These are phyloP conservation scores for Coemansia sp. DNA, from an alignment of 192 early-diverging fungal species.

Conservation along the genomic window DNA sequence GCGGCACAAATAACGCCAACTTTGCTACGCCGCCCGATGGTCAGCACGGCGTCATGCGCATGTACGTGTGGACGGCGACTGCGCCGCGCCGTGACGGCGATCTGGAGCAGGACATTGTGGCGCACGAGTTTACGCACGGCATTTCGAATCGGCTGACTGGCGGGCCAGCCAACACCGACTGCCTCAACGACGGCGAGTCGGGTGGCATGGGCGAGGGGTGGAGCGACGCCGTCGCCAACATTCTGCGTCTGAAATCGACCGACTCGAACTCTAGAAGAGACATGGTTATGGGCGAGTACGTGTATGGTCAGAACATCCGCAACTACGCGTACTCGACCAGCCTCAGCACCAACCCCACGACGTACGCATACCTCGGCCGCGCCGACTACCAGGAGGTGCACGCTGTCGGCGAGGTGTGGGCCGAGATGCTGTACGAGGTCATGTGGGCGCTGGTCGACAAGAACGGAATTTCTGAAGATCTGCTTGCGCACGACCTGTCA, in stretches of 20 bases:
- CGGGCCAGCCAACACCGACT: constrained; percentile 88
- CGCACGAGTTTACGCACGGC: constrained; percentile 95
- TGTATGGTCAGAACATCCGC: constrained; percentile 48
- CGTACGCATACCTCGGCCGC: constrained; percentile 40
- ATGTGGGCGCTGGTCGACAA: constrained; percentile 62
- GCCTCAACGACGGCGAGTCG: constrained; percentile 85
- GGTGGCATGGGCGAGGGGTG: constrained; percentile 98
- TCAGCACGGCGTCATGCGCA: constrained; percentile 82
- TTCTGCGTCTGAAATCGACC: constrained; percentile 64
- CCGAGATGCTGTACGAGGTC: constrained; percentile 62
- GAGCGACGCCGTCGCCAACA: constrained; percentile 91
- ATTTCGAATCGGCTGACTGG: constrained; percentile 91
- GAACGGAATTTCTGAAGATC: constrained; percentile 26
- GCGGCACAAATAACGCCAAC: constrained; percentile 92
- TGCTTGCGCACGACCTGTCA: constrained; percentile 34
- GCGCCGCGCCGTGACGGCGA: constrained; percentile 81
- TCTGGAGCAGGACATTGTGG: constrained; percentile 89
- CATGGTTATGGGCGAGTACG: constrained; percentile 30
- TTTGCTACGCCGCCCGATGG: constrained; percentile 97
- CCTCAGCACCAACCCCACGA: constrained; percentile 34
- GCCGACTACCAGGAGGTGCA: constrained; percentile 55
- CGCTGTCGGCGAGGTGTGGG: constrained; percentile 66
- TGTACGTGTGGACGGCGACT: constrained; percentile 91
- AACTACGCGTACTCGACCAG: constrained; percentile 53
- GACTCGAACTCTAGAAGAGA: constrained; percentile 54